Evolutionary conservation across 345 rosid species (phyloP), one percentile per base, ranked within the genome.

Genomic region (Populus simonii): DNA sequence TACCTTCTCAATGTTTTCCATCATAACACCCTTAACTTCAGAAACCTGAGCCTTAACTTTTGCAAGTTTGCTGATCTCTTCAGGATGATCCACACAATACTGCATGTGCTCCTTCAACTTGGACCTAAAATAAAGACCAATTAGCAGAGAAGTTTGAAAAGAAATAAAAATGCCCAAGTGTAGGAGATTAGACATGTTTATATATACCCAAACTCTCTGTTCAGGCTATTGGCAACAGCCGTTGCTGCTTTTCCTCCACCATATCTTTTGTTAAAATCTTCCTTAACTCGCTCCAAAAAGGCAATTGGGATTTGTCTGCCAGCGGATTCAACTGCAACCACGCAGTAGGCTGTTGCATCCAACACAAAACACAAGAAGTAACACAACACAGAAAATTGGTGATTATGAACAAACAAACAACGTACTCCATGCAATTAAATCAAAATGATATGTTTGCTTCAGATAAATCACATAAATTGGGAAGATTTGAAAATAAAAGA

Each of bases 1-100:
- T 80, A 91, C 99, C 99, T 96, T 96, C 81, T 94, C 99, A 47
- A 96, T 96, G 78, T 96, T 96, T 77, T 96, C 99, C 98, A 96
- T 91, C 98, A 96, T 96, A 17, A 96, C 99, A 80, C 98, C 98
- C 84, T 94, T 96, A 53, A 96, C 99, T 88, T 96, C 99, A 53
- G 97, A 86, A 39, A 96, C 99, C 84, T 96, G 99, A 39, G 97
- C 97, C 82, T 96, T 94, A 78, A 96, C 99, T 89, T 96, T 96
- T 55, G 98, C 94, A 79, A 96, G 93, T 83, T 96, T 94, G 90
- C 89, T 96, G 84, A 93, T 89, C 88, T 96, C 99, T 85, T 96
- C 97, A 3, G 98, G 98, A 84, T 96, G 95, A 80, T 92, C 99
- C 67, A 86, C 88, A 76, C 98, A 96, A 61, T 91, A 96, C 81